Evolutionary conservation across 129 eudicot genomes (phyloP).

Genomic region (Pulicaria dysenterica): DNA sequence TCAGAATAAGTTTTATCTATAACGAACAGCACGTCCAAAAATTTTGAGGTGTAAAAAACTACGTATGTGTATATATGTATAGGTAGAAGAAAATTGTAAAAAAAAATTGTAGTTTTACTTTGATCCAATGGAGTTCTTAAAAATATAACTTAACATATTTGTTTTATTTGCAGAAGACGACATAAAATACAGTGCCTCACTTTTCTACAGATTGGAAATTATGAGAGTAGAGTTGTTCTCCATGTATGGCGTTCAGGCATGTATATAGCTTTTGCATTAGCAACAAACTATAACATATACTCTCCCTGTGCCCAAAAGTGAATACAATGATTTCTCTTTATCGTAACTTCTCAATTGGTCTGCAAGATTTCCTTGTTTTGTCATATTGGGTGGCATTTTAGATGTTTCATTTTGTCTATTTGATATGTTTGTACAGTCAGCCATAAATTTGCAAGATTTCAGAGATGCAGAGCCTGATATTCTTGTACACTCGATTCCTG

Average conservation of each 20-base stretch:
- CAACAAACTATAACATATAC: background rate
- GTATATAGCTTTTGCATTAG: slow-evolving; percentile 27
- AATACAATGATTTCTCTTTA: background rate
- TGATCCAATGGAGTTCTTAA: slow-evolving; percentile 13
- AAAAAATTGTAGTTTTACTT: background rate
- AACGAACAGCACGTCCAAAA: background rate
- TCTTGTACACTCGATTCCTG: slow-evolving; percentile 63
- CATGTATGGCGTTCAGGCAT: slow-evolving; percentile 76
- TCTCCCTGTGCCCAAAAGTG: background rate
- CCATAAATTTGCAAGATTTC: slow-evolving; percentile 58
- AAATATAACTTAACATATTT: background rate
- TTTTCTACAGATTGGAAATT: slow-evolving; percentile 68
- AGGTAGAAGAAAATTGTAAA: background rate
- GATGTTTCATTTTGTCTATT: background rate
- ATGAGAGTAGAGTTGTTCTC: slow-evolving; percentile 66
- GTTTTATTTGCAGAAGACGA: slow-evolving; percentile 52
- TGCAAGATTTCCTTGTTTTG: slow-evolving; percentile 10
- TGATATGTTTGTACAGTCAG: slow-evolving; percentile 47
- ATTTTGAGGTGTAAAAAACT: background rate
- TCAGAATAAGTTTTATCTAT: background rate
- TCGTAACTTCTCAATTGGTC: background rate
- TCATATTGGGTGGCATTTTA: background rate
- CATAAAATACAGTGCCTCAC: slow-evolving; percentile 41
- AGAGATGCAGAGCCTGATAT: slow-evolving; percentile 77
- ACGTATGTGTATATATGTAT: background rate